These are phyloP conservation scores for Wickerhamomyces ciferrii DNA, from an alignment of 805 yeast species.

Conservation along the genomic window DNA sequence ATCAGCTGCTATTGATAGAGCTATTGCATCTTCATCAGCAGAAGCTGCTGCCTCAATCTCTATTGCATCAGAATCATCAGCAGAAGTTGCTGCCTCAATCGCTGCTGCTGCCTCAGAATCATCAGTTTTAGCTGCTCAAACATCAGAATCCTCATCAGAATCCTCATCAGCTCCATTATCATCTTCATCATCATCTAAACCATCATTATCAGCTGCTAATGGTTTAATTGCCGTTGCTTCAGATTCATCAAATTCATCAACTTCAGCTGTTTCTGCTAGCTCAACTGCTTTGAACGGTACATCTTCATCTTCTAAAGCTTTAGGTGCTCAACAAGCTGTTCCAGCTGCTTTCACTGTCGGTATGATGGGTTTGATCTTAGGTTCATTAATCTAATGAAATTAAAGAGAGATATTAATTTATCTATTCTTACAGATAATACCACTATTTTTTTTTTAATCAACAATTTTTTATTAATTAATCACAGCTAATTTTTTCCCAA, in stretches of 20 bases:
- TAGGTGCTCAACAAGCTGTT: conserved; percentile 20
- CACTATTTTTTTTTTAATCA: neutral
- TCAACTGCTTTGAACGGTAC: conserved; percentile 8
- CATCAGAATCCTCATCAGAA: conserved; percentile 10
- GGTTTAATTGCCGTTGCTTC: conserved; percentile 33
- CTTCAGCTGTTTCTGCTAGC: conserved; percentile 14
- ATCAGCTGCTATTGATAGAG: conserved; percentile 25
- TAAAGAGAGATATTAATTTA: neutral
- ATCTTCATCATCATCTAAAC: conserved; percentile 15
- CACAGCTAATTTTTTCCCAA: neutral
- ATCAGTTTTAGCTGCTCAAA: neutral
- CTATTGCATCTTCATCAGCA: conserved; percentile 9
- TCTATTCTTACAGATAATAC: neutral
- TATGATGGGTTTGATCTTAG: conserved; percentile 21
- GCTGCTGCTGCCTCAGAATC: conserved; percentile 10
- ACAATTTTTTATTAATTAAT: neutral
- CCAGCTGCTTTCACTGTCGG: conserved; percentile 23
- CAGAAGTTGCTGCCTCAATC: conserved; percentile 15
- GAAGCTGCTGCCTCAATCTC: conserved; percentile 7
- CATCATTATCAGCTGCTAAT: conserved; percentile 23
- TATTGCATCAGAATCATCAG: conserved; percentile 12
- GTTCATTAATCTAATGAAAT: conserved; percentile 18
- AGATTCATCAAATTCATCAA: conserved; percentile 19
- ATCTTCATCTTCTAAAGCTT: conserved; percentile 22
- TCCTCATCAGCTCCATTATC: conserved; percentile 5